Base-by-base conservation (phyloP, 148 eudicot genomes). In the Fallopia convolvulus region DNA sequence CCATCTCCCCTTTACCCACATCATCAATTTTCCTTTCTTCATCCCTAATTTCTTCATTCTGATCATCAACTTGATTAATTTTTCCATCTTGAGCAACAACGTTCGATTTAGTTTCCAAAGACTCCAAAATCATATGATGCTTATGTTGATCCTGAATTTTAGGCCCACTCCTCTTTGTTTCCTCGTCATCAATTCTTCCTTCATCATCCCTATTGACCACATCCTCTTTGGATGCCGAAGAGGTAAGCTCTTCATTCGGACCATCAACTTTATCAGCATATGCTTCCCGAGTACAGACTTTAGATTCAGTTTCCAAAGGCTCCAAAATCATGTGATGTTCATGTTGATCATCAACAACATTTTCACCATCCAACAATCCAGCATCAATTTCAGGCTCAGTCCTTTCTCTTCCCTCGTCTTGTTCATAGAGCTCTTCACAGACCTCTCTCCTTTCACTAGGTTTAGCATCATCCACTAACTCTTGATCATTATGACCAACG, bases 1-100 rank as follows among this genome's bases (percentile, higher is more conserved):
- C 49, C 40, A 78, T 79, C 76, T 78, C 81, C 15, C 23, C 80
- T 77, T 77, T 83, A 79, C 41, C 84, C 47, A 40, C 53, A 44
- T 82, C 79, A 23, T 75, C 41, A 75, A 44, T 23, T 46, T 39
- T 56, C 33, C 26, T 74, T 61, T 60, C 70, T 32, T 56, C 72
- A 23, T 70, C 76, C 15, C 49, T 41, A 60, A 1, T 56, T 30
- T 53, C 72, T 44, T 73, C 65, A 47, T 73, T 36, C 46, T 8
- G 4, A 74, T 42, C 30, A n/a, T 42, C 52, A 23, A 9, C 76
- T 15, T 12, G 5, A 74, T 48, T 32, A 61, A 26, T 15, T 9
- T 21, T 23, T 61, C 68, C 68, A 61, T 4, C 68, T 14, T 61
- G 68, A 61, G 36, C 10, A 61, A 36, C 26, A 20, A 18, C 63